phyloP scores from a whole-genome alignment of 192 early-diverging fungal species.

The Paraglomus brasilianum region DNA sequence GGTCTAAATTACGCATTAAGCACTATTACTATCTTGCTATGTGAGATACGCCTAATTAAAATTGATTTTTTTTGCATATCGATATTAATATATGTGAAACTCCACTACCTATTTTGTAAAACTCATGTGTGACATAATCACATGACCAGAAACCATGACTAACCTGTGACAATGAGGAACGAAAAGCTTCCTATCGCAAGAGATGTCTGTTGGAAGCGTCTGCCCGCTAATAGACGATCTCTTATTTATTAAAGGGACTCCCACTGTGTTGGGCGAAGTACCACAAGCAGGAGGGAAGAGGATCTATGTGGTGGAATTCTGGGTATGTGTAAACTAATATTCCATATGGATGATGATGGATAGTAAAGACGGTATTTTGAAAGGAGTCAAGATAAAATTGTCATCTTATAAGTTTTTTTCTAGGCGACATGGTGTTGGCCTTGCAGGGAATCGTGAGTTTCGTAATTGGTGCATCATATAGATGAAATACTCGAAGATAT shows the following conservation, averaged over 20 bases:
- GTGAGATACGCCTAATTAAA: too few relatives aligned
- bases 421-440: slow-evolving; percentile 25
- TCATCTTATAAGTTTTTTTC: background rate
- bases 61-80: too few relatives aligned
- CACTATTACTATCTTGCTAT: too few relatives aligned
- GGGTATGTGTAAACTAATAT: slow-evolving; percentile 1
- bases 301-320: slow-evolving; percentile 42
- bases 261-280: slow-evolving; percentile 37
- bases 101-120: too few relatives aligned
- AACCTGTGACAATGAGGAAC: background rate
- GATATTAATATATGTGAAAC: too few relatives aligned
- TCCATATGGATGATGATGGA: slow-evolving; percentile 29
- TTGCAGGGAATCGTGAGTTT: slow-evolving; percentile 4
- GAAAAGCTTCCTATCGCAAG: background rate
- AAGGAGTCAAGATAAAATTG: background rate
- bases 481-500: background rate
- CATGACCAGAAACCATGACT: too few relatives aligned
- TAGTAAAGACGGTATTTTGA: background rate
- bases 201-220: slow-evolving; percentile 39
- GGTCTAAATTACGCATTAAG: too few relatives aligned
- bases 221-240: slow-evolving; percentile 40
- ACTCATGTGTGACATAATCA: too few relatives aligned
- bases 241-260: slow-evolving; percentile 41
- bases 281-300: slow-evolving; percentile 33
- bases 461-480: background rate